Evolutionary conservation across 208 protist genomes (phyloP), one percentile per base, ranked within the genome.

Genomic region (Trypanosomatidae sp.): DNA sequence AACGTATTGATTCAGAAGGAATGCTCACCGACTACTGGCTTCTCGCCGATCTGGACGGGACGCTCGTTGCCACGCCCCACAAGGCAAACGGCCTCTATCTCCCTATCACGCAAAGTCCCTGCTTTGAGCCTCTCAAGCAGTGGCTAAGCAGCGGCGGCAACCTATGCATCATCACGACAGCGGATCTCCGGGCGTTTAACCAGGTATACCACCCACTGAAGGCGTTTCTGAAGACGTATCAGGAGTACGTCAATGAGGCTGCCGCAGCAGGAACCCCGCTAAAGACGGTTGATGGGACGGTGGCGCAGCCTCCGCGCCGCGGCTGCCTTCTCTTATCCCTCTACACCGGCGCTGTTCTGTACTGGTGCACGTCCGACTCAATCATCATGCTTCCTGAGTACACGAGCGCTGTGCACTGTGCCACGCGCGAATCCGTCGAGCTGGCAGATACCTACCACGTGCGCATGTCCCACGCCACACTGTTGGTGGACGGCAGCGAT

Each of bases 141-240:
- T 96, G 92, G 90, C 76, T 96, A 10, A 33, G 74, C 15, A 84
- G 86, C 19, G 90, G 87, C 55, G 92, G 92, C 72, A 95, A 87
- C 71, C 62, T 96, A 7, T 95, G 90, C 68, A 76, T 96, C 73
- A 73, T 96, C 55, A 95, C 92, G 49, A 96, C 92, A 3, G 92
- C 92, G 0, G 88, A 95, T 56, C 64, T 66, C 13, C 90, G 92
- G 33, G 86, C 87, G 13, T 69, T 95, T 36, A 71, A 88, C 4
- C 92, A 96, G 82, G 73, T 96, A 19, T 94, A 94, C 67, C 50
- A 81, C 17, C 88, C 89, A 4, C 77, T 95, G 33, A 81, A 81
- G 1, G 36, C 65, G 22, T 81, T 78, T 65, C 74, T 92, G 22
- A 73, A 60, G 30, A 69, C 67, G 5, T 58, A 72, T 44, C 69